Evolutionary conservation across 345 rosid genomes (phyloP).

Genomic region (Populus euphratica): DNA sequence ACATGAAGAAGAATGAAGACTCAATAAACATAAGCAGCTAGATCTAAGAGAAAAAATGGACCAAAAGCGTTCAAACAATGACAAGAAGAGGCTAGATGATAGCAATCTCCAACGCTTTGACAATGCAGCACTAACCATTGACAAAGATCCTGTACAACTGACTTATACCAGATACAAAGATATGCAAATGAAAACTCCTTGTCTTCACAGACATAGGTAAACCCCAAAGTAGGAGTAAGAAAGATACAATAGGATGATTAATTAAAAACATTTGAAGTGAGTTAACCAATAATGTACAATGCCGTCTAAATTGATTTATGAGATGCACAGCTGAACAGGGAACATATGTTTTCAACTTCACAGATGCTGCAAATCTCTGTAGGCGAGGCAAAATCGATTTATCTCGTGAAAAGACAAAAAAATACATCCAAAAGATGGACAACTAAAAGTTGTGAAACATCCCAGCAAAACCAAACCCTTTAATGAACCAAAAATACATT

Average conservation of each 20-base stretch:
- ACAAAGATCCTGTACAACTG: background rate
- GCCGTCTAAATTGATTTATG: background rate
- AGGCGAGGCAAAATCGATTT: background rate
- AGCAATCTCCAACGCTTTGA: background rate
- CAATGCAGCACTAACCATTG: background rate
- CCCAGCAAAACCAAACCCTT: background rate
- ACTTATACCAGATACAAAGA: background rate
- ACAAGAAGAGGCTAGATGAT: no score
- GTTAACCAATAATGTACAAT: background rate
- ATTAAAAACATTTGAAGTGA: background rate
- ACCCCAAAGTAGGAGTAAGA: background rate
- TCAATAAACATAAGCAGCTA: background rate
- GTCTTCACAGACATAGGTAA: background rate
- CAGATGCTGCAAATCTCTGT: background rate
- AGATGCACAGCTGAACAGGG: background rate
- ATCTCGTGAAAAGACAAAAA: background rate
- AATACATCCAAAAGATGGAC: background rate
- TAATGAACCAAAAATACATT: background rate
- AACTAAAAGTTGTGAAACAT: background rate
- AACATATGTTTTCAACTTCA: background rate
- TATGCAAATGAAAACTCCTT: background rate
- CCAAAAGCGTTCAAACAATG: no score
- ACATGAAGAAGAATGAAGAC: background rate
- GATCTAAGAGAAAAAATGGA: no score
- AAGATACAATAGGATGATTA: background rate